Conservation (phyloP, 2,329 filamentous ascomycete genomes). For the Fusarium tupiense region DNA sequence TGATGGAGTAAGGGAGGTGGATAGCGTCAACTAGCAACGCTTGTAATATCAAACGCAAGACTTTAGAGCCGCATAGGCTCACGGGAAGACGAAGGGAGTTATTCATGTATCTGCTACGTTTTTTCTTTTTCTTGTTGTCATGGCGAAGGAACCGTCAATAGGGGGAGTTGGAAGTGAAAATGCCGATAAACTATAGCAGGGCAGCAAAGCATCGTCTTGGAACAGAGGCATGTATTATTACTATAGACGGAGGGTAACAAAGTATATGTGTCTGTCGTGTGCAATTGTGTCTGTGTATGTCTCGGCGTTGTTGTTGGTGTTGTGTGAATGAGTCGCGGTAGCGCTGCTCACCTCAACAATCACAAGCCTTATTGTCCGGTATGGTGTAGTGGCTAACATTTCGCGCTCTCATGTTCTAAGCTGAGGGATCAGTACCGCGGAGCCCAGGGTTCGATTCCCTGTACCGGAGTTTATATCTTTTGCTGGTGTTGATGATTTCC, state of each 20-base stretch:
- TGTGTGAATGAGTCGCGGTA: slow-evolving; percentile 11
- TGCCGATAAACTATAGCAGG: slow-evolving; percentile 32
- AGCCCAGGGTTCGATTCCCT: slow-evolving; percentile 43
- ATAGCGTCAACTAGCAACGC: slow-evolving; percentile 6
- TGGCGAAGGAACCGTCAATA: slow-evolving; percentile 11
- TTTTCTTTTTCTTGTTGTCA: slow-evolving; percentile 9
- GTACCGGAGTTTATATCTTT: slow-evolving; percentile 9
- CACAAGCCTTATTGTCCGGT: slow-evolving; percentile 35
- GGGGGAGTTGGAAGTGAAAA: slow-evolving; percentile 38
- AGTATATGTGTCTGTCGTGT: not conserved
- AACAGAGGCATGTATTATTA: slow-evolving; percentile 41
- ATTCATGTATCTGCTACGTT: slow-evolving; percentile 20
- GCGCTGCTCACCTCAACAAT: not conserved
- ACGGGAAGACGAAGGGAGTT: slow-evolving; percentile 33
- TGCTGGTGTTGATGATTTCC: not conserved
- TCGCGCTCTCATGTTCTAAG: slow-evolving; percentile 42
- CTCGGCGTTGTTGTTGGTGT: not conserved
- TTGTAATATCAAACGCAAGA: slow-evolving; percentile 39
- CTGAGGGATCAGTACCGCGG: slow-evolving; percentile 35
- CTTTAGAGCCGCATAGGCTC: slow-evolving; percentile 18
- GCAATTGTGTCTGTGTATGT: not conserved
- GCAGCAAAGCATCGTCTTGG: slow-evolving; percentile 3
- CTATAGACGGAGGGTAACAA: slow-evolving; percentile 40
- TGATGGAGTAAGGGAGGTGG: slow-evolving; percentile 45
- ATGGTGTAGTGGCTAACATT: slow-evolving; percentile 50